Base-by-base conservation (phyloP, 2,329 filamentous ascomycete genomes). In the Arachnomyces sp. region DNA sequence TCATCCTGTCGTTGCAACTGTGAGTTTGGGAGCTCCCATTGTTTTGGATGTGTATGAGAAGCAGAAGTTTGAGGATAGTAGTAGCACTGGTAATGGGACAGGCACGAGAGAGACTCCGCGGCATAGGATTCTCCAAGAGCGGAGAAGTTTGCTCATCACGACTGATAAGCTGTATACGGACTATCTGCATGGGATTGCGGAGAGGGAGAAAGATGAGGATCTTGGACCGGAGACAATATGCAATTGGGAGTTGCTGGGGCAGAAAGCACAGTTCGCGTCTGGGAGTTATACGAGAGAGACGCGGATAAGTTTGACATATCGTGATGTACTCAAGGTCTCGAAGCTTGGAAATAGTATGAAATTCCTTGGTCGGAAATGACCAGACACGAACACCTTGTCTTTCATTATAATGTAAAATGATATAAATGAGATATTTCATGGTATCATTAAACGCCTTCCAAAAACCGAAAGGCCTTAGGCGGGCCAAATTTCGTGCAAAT, bases 241-340 rank as follows among this genome's bases (percentile, higher is more conserved):
- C 39, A 82, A 82, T 51, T 82, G 78, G 78, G 49, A 56, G 13
- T 48, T 78, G 31, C 52, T 82, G 43, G 68, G 67, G 0, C 65
- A 76, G 28, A 54, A 42, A 28, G 48, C 56, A 45, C 29, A 48
- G 40, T 59, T 61, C 44, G 42, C 45, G 18, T 60, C 56, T 4
- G 74, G 73, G 1, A 56, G 54, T 42, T 74, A 67, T 47, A 53
- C 61, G 29, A 65, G 78, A 44, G 56, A 57, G 36, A 77, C 68
- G 18, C 68, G 78, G 47, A 65, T 76, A 28, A 81, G 78, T 57
- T 59, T 82, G 50, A 82, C 78, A 3, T 80, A 92, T 57, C 75
- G 90, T 49, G 89, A 96, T 66, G 90, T 96, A 31, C 66, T 90
- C 49, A 85, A 83, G 54, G 84, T 93, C 13, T 83, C 82, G 6